Base-by-base conservation (phyloP, 2,329 filamentous ascomycete species). In the Cephalotrichum gorgonifer region DNA sequence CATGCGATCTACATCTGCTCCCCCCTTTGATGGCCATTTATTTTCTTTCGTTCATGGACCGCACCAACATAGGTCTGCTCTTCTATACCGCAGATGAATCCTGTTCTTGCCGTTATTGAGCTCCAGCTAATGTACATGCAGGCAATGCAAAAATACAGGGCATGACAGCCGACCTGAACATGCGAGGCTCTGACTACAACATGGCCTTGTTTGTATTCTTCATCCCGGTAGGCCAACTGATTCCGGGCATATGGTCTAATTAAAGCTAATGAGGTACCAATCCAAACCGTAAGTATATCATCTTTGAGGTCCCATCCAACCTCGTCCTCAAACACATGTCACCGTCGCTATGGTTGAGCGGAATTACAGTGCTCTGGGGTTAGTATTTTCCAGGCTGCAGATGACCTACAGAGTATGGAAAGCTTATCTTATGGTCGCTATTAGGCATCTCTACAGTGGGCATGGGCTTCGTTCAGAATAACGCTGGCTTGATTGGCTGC, bases 231-330 rank as follows among this genome's bases (percentile, higher is more conserved):
- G 4, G n/a, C 25, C 2, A 30, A 45, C n/a, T n/a, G 43, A 48
- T n/a, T 46, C 17, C 48, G 50, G 4, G 55, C 22, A 6, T 14
- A n/a, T 22, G 20, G 31, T 4, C 20, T 4, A 30, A 25, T 8
- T 17, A 62, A 60, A 55, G 62, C 26, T 63, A 57, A 12, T 56
- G 58, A 51, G 58, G n/a, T 62, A 60, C 54, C 70, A 66, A 31
- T 15, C 53, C 14, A 15, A 22, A 6, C 20, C 55, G 72, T 35
- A 64, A 67, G 7, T 87, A 87, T 56, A 68, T 80, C 1, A 62
- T 83, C 9, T 81, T 81, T 51, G 81, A 85, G 58, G 74, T 75
- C 1, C 56, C 81, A 47, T 84, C 81, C 17, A 86, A 86, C 55
- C 64, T 82, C 31, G 61, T 86, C 11, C 73, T 86, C 41, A 86